phyloP scores from a whole-genome alignment of 805 yeast species.

The Yarrowia sp. region DNA sequence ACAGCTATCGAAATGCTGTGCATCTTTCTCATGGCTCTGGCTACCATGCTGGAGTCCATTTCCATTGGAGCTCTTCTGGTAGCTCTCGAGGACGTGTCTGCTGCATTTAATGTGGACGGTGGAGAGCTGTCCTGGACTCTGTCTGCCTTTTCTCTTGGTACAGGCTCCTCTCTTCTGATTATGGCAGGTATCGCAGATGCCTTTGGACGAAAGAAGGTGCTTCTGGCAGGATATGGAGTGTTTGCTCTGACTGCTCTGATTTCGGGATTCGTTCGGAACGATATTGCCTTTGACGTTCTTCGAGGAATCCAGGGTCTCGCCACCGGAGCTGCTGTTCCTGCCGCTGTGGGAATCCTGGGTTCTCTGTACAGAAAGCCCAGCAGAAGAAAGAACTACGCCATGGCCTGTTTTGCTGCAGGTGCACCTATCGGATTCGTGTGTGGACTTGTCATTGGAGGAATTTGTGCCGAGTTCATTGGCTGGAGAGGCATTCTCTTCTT shows the following conservation, averaged over 20 bases:
- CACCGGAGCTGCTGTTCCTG: constrained; percentile 57
- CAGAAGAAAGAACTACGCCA: constrained; percentile 53
- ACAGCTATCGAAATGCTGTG: constrained; percentile 48
- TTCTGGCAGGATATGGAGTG: constrained; percentile 50
- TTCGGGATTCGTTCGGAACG: constrained; percentile 45
- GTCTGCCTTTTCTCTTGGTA: constrained; percentile 53
- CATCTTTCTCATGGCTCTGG: constrained; percentile 51
- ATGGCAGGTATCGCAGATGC: constrained; percentile 59
- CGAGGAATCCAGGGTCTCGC: constrained; percentile 57
- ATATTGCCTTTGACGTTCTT: constrained; percentile 52
- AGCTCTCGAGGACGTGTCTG: constrained; percentile 51
- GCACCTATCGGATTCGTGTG: constrained; percentile 58
- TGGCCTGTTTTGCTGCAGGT: constrained; percentile 56
- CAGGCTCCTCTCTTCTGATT: constrained; percentile 55
- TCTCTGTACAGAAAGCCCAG: constrained; percentile 52
- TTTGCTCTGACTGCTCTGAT: constrained; percentile 50
- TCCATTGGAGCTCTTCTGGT: constrained; percentile 52
- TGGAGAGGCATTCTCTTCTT: constrained; percentile 57
- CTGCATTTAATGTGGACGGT: constrained; percentile 52
- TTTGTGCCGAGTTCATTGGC: constrained; percentile 52
- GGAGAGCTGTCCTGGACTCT: constrained; percentile 57
- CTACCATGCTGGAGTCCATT: constrained; percentile 55
- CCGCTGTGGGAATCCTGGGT: constrained; percentile 58
- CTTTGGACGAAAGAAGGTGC: constrained; percentile 55
- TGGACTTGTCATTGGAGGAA: constrained; percentile 57